phyloP scores from a whole-genome alignment of 306 rosid genomes.

The Betula pendula region DNA sequence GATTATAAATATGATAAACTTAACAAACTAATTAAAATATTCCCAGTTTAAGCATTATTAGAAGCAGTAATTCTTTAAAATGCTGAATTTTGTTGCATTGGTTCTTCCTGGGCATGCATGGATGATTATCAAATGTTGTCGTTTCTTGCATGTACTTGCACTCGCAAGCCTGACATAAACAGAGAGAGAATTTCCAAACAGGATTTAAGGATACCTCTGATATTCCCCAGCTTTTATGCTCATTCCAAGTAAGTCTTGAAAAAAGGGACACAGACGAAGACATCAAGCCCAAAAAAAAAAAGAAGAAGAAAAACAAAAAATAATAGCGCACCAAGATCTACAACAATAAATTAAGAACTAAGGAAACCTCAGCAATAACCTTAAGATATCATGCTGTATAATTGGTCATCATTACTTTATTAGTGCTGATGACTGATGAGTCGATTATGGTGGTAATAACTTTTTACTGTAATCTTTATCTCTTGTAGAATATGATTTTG shows the following conservation, averaged over 20 bases:
- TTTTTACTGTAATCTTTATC: slow-evolving; percentile 25
- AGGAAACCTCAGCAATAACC: not conserved
- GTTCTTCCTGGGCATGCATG: slow-evolving; percentile 24
- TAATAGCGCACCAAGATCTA: not conserved
- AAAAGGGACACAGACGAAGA: not conserved
- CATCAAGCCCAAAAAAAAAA: not conserved
- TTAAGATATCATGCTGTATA: not conserved
- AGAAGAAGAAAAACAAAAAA: not conserved
- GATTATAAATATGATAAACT: not conserved
- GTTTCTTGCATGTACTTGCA: slow-evolving; percentile 45
- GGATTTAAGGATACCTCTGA: slow-evolving; percentile 40
- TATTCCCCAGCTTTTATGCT: slow-evolving; percentile 24
- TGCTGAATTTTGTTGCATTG: slow-evolving; percentile 7
- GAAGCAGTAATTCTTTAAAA: not conserved
- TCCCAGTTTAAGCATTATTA: not conserved
- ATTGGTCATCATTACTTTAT: slow-evolving; percentile 24
- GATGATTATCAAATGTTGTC: slow-evolving; percentile 43
- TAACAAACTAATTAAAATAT: not conserved
- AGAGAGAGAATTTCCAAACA: slow-evolving; percentile 45
- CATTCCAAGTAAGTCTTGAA: slow-evolving; percentile 36
- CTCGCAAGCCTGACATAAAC: slow-evolving; percentile 48
- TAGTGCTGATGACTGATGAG: slow-evolving; percentile 20
- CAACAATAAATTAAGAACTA: not conserved
- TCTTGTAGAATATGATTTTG: not conserved
- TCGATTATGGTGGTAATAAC: slow-evolving; percentile 20